phyloP scores from a whole-genome alignment of 2,329 filamentous ascomycete species.

The Claviceps sp. region DNA sequence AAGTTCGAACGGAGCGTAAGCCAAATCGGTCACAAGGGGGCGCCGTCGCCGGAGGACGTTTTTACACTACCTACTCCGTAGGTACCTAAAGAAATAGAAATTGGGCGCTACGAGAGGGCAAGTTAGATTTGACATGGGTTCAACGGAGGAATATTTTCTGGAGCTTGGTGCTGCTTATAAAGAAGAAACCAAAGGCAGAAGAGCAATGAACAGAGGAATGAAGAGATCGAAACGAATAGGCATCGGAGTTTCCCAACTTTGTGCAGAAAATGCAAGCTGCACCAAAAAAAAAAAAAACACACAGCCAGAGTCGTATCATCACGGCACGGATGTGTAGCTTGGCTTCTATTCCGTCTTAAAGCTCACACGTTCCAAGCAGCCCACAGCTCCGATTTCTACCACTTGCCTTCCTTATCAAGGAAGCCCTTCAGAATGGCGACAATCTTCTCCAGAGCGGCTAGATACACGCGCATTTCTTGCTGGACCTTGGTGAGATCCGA shows the following conservation, averaged over 20 bases:
- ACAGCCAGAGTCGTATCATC: background rate
- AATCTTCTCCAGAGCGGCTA: constrained; percentile 63
- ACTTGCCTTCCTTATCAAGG: constrained; percentile 18
- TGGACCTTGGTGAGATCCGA: constrained; percentile 49
- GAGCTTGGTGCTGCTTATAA: background rate
- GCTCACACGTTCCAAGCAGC: background rate
- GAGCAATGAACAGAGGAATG: background rate
- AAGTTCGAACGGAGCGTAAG: no score
- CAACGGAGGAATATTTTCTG: background rate
- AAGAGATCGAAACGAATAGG: background rate
- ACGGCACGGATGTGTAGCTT: background rate
- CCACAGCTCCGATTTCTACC: background rate
- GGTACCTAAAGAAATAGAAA: no score
- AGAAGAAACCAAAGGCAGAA: background rate
- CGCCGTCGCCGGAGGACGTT: no score
- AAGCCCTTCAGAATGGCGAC: constrained; percentile 61
- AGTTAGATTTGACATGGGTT: background rate
- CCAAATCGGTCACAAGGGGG: no score
- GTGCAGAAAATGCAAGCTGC: background rate
- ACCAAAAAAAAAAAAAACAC: background rate
- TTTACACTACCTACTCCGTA: no score
- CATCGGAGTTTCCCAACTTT: background rate
- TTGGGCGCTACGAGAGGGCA: background rate
- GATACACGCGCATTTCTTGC: constrained; percentile 53
- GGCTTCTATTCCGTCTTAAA: background rate